These are phyloP conservation scores for Suillus ampliporus DNA, from an alignment of 768 basidiomycete genomes.

Conservation along the genomic window DNA sequence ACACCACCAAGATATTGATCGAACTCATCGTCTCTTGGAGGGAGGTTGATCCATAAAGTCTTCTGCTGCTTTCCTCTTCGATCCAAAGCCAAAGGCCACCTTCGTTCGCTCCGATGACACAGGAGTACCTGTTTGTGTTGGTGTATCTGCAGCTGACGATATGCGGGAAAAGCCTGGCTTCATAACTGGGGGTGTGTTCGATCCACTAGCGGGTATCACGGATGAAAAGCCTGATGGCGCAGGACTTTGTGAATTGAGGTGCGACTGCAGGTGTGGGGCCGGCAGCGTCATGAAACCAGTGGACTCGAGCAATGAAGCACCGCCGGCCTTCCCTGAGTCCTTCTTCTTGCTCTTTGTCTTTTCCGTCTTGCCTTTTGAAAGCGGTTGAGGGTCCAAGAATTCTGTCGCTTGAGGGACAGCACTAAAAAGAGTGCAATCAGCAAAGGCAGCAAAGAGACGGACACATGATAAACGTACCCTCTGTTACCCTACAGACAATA, in stretches of 20 bases:
- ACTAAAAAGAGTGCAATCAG: slow-evolving; percentile 44
- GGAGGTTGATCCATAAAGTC: slow-evolving; percentile 72
- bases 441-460: neutral
- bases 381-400: slow-evolving; percentile 79
- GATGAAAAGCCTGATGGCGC: slow-evolving; percentile 46
- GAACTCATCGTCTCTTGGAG: slow-evolving; percentile 53
- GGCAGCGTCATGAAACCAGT: slow-evolving; percentile 78
- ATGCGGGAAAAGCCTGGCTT: slow-evolving; percentile 82
- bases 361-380: slow-evolving; percentile 85
- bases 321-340: slow-evolving; percentile 55
- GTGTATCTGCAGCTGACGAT: slow-evolving; percentile 57
- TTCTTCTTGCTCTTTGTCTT: slow-evolving; percentile 84
- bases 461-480: slow-evolving; percentile 58
- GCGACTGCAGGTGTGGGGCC: slow-evolving; percentile 51
- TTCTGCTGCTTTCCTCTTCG: slow-evolving; percentile 80
- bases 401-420: slow-evolving; percentile 87
- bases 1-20: slow-evolving; percentile 9
- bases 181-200: slow-evolving; percentile 61
- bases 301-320: slow-evolving; percentile 50
- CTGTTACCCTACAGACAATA: slow-evolving; percentile 92
- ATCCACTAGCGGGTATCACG: slow-evolving; percentile 32
- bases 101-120: slow-evolving; percentile 70
- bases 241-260: slow-evolving; percentile 49
- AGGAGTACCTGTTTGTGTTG: slow-evolving; percentile 58
- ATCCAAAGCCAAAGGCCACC: slow-evolving; percentile 77